Conservation (phyloP, 2,329 filamentous ascomycete species). For the Venturia aucupariae region DNA sequence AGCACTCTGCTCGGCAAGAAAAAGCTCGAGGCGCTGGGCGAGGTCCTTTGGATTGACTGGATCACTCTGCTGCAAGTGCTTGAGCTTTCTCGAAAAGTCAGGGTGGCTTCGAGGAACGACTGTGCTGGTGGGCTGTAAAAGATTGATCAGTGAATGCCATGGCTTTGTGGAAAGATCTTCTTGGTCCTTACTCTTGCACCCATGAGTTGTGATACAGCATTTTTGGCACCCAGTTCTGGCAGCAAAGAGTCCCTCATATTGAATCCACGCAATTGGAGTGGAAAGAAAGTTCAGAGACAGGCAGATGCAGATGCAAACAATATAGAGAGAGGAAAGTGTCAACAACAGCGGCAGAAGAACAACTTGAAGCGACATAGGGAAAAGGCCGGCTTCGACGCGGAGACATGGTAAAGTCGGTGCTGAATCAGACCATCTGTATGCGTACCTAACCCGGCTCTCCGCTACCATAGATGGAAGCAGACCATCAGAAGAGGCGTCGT, state of each 20-base stretch:
- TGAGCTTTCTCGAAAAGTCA: slow-evolving; percentile 10
- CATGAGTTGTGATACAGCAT: not conserved
- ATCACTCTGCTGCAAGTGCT: slow-evolving; percentile 11
- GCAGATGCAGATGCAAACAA: no score
- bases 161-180: not conserved
- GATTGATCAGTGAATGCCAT: not conserved
- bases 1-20: not conserved
- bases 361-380: not conserved
- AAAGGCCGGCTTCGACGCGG: not conserved
- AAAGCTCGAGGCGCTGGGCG: not conserved
- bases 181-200: not conserved
- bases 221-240: not conserved
- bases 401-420: not conserved
- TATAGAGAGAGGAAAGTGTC: not conserved
- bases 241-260: not conserved
- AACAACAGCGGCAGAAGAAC: not conserved
- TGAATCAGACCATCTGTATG: not conserved
- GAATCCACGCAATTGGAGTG: not conserved
- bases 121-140: not conserved
- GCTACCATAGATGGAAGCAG: not conserved
- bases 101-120: not conserved
- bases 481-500: not conserved
- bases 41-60: slow-evolving; percentile 10
- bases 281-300: not conserved
- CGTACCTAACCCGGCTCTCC: not conserved